phyloP scores from a whole-genome alignment of 2,329 filamentous ascomycete genomes.

The Blastomyces percursus region DNA sequence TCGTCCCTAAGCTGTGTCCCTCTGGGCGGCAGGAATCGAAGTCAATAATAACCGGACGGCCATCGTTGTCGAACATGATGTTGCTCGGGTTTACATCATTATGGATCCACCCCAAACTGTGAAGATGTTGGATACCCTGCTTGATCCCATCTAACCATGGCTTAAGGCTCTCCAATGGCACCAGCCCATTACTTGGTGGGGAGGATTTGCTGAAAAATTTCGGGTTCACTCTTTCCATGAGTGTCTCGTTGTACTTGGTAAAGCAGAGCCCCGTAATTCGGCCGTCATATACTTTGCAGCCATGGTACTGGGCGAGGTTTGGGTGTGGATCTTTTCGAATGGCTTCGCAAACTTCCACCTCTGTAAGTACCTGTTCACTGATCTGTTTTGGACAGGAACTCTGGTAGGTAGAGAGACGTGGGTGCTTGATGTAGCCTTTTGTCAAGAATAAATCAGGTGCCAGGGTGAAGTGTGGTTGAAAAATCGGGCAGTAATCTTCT shows the following conservation, averaged over 20 bases:
- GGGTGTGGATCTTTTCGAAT: constrained; percentile 19
- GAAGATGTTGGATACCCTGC: constrained; percentile 22
- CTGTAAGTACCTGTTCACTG: constrained; percentile 15
- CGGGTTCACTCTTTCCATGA: constrained; percentile 19
- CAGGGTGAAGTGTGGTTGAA: no score
- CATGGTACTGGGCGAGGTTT: constrained; percentile 21
- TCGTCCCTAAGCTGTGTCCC: constrained; percentile 14
- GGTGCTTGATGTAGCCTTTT: no score
- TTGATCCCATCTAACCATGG: constrained; percentile 12
- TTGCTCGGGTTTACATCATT: constrained; percentile 25
- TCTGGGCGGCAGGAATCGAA: constrained; percentile 22
- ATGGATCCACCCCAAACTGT: constrained; percentile 21
- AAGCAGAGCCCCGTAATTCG: constrained; percentile 21
- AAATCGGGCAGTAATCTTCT: no score
- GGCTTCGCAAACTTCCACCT: constrained; percentile 19
- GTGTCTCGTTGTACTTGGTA: constrained; percentile 16
- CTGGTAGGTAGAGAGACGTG: no score
- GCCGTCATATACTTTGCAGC: constrained; percentile 12
- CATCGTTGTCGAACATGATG: constrained; percentile 22
- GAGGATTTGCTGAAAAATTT: constrained; percentile 11
- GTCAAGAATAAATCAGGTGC: no score
- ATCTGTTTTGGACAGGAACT: no score
- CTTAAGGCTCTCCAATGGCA: not conserved
- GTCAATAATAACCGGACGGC: constrained; percentile 20
- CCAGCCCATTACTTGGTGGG: not conserved